These are phyloP conservation scores for Dissophora globulifera DNA, from an alignment of 192 early-diverging fungal genomes.

Conservation along the genomic window DNA sequence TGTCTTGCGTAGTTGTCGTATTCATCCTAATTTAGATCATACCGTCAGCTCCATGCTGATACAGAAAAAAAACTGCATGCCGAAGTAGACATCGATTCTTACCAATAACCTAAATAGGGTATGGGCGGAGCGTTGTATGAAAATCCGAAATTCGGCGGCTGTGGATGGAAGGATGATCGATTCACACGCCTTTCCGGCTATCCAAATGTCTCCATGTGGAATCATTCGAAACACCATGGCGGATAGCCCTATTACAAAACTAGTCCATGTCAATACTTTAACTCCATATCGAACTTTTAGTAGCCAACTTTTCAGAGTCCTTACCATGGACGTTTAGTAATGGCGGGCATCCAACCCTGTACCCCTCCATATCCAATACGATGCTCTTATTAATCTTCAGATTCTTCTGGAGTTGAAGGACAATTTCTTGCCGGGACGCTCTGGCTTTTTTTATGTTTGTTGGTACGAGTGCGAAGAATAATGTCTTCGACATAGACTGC, in stretches of 20 bases:
- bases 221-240: neutral
- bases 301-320: neutral
- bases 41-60: too few relatives aligned
- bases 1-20: too few relatives aligned
- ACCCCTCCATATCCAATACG: neutral
- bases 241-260: neutral
- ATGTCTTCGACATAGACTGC: too few relatives aligned
- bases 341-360: neutral
- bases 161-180: neutral
- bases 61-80: too few relatives aligned
- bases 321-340: neutral
- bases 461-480: too few relatives aligned
- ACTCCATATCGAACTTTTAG: neutral
- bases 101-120: too few relatives aligned
- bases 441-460: too few relatives aligned
- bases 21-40: too few relatives aligned
- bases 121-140: too few relatives aligned
- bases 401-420: neutral
- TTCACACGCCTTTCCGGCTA: neutral
- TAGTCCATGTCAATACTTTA: neutral
- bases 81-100: too few relatives aligned
- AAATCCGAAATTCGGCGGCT: too few relatives aligned
- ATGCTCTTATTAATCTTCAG: slow-evolving; percentile 1
- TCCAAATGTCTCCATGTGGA: neutral
- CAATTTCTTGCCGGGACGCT: neutral